Conservation (phyloP, 2,329 filamentous ascomycete species). For the Ceratocystiopsis brevicomis region DNA sequence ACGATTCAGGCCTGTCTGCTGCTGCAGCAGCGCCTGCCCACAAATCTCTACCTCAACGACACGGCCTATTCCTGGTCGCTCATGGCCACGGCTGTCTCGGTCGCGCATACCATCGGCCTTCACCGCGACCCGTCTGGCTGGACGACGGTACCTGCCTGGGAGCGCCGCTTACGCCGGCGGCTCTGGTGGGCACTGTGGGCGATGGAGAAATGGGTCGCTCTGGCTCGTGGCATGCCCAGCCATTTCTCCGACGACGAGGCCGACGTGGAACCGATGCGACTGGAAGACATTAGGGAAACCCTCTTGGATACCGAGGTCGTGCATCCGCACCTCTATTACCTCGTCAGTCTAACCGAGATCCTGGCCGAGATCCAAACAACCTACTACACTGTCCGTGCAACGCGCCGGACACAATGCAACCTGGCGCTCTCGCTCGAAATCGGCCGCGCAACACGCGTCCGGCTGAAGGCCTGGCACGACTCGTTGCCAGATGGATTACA, state of each 20-base stretch:
- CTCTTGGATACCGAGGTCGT: conserved; percentile 6
- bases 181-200: conserved; percentile 16
- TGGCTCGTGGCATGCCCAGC: conserved; percentile 16
- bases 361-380: conserved; percentile 16
- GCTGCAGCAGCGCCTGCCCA: conserved; percentile 15
- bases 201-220: conserved; percentile 18
- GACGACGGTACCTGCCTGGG: conserved; percentile 15
- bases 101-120: conserved; percentile 16
- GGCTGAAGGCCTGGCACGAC: conserved; percentile 16
- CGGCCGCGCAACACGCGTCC: conserved; percentile 11
- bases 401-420: conserved; percentile 13
- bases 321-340: conserved; percentile 12
- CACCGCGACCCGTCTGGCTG: conserved; percentile 15
- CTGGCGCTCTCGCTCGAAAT: conserved; percentile 14
- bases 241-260: conserved; percentile 10
- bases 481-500: conserved; percentile 9
- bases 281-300: conserved; percentile 11
- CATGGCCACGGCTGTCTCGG: conserved; percentile 15
- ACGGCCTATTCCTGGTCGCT: conserved; percentile 17
- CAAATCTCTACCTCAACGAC: conserved; percentile 16
- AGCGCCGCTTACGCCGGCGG: conserved; percentile 15
- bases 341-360: conserved; percentile 15
- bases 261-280: conserved; percentile 13
- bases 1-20: conserved; percentile 17
- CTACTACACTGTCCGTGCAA: conserved; percentile 15